These are phyloP conservation scores for Mycena floridula DNA, from an alignment of 768 basidiomycete genomes.

Conservation along the genomic window DNA sequence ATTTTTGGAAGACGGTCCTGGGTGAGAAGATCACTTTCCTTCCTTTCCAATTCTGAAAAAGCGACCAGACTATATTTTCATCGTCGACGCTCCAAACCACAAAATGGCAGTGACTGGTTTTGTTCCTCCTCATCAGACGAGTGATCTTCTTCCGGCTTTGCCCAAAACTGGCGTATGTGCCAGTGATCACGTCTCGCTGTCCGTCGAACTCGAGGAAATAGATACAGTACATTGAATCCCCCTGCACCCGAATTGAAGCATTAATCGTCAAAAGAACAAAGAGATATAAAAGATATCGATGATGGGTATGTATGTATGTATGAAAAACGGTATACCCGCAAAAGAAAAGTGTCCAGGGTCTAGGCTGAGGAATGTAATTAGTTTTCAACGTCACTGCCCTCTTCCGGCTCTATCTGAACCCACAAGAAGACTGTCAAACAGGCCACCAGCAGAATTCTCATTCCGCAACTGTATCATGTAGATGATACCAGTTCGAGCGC, in stretches of 20 bases:
- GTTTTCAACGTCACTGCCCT: not conserved
- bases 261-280: slow-evolving; percentile 2
- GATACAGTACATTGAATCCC: not conserved
- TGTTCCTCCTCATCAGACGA: slow-evolving; percentile 52
- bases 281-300: slow-evolving; percentile 5
- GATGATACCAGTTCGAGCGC: slow-evolving; percentile 86
- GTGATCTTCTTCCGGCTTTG: slow-evolving; percentile 63
- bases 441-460: slow-evolving; percentile 75
- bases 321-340: slow-evolving; percentile 1
- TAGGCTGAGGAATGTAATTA: slow-evolving; percentile 9
- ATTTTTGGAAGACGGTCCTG: slow-evolving; percentile 78
- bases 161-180: slow-evolving; percentile 77
- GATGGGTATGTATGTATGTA: slow-evolving; percentile 5
- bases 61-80: slow-evolving; percentile 81
- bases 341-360: slow-evolving; percentile 9
- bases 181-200: slow-evolving; percentile 83
- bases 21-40: slow-evolving; percentile 37
- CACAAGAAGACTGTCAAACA: slow-evolving; percentile 82
- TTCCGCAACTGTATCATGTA: slow-evolving; percentile 97
- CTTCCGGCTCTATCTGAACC: slow-evolving; percentile 68
- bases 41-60: slow-evolving; percentile 2
- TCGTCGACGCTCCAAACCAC: slow-evolving; percentile 41
- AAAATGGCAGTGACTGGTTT: slow-evolving; percentile 41
- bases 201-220: slow-evolving; percentile 44
- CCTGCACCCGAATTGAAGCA: not conserved